A percentile compares a stretch with the other conserved stretches of the same genome.
These are phyloP conservation scores for Myriosclerotinia curreyana DNA, from an alignment of 2,329 filamentous ascomycete genomes.

Conservation along the genomic window DNA sequence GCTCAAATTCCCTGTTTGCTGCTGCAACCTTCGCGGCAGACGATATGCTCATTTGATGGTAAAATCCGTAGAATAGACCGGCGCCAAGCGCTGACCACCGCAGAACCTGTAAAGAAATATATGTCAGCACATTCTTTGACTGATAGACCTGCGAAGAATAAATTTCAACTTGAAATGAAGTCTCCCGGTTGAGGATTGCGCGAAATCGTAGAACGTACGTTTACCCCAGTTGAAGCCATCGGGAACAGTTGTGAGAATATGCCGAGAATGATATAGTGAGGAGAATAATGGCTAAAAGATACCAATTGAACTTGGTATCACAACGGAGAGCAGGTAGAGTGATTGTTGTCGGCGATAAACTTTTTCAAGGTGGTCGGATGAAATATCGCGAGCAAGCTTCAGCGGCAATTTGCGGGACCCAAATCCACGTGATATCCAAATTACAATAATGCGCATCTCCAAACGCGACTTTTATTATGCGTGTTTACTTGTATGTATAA, in stretches of 20 bases:
- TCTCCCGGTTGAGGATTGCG: slow-evolving; percentile 17
- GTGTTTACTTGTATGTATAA: slow-evolving; percentile 8
- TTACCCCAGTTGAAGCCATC: slow-evolving; percentile 49
- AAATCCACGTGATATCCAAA: slow-evolving; percentile 17
- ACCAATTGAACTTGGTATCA: slow-evolving; percentile 37
- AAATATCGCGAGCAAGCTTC: slow-evolving; percentile 20
- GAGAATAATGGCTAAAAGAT: slow-evolving; percentile 24
- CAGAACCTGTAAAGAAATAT: slow-evolving; percentile 65
- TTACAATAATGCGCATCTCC: slow-evolving; percentile 19
- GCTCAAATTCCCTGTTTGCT: slow-evolving; percentile 78
- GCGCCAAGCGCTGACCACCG: slow-evolving; percentile 92
- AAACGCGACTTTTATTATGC: slow-evolving; percentile 10
- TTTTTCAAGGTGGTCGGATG: slow-evolving; percentile 30
- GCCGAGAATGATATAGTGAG: slow-evolving; percentile 21
- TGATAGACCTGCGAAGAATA: slow-evolving; percentile 8
- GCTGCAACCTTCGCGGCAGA: slow-evolving; percentile 66
- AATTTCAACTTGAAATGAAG: slow-evolving; percentile 8
- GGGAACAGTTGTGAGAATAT: slow-evolving; percentile 23
- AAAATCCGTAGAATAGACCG: slow-evolving; percentile 93
- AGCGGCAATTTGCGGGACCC: slow-evolving; percentile 22
- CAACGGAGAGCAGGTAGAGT: slow-evolving; percentile 26
- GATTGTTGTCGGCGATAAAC: slow-evolving; percentile 22
- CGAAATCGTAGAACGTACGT: slow-evolving; percentile 45
- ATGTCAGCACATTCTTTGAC: slow-evolving; percentile 8
- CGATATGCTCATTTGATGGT: slow-evolving; percentile 81